Evolutionary conservation across 176 grass and related monocot species (phyloP).

Genomic region (Puccinellia tenuiflora): DNA sequence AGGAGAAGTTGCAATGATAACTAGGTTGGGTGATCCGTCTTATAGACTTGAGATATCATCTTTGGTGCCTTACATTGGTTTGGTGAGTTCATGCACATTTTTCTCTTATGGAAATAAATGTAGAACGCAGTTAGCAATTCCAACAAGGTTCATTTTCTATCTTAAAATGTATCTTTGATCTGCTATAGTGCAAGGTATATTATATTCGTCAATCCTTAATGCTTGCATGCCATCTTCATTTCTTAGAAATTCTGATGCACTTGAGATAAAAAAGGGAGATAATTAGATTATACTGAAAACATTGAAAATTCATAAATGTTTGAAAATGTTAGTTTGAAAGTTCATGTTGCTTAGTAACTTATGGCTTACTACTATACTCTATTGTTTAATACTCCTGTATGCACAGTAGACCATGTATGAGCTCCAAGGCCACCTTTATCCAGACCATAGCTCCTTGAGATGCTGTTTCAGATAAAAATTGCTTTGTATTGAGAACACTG

Average conservation of each 20-base stretch:
- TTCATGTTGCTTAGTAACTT: background rate
- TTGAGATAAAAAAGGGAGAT: background rate
- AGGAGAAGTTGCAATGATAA: constrained; percentile 65
- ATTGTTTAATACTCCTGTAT: background rate
- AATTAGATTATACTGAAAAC: background rate
- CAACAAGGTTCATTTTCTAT: background rate
- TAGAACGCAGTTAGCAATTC: background rate
- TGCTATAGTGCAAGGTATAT: background rate
- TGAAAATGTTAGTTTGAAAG: background rate
- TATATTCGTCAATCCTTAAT: background rate
- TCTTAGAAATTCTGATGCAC: background rate
- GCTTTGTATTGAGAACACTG: background rate
- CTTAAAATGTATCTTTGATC: background rate
- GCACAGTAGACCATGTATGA: background rate
- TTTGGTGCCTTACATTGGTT: constrained; percentile 59
- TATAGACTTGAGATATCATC: constrained; percentile 86
- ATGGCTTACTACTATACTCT: background rate
- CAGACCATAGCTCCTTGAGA: background rate
- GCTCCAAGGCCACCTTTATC: background rate
- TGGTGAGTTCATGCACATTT: constrained; percentile 41
- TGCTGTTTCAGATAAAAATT: background rate
- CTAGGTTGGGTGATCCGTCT: constrained; percentile 68
- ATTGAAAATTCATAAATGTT: background rate
- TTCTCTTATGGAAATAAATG: background rate
- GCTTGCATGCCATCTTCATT: background rate